Base-by-base conservation (phyloP, 2,329 filamentous ascomycete species). In the Alternaria brassicicola region DNA sequence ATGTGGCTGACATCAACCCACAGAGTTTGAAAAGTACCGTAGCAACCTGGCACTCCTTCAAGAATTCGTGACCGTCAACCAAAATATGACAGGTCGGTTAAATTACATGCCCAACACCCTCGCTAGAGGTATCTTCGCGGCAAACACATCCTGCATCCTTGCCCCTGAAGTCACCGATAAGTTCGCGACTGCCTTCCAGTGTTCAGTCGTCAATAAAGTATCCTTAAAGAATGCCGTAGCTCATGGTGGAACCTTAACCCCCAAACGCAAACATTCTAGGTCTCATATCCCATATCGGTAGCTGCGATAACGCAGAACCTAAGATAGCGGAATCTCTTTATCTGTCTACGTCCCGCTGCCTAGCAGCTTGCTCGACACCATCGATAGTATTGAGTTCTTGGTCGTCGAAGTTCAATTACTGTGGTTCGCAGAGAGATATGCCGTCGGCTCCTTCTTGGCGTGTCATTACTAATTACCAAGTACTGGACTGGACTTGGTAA, bases 211-310 rank as follows among this genome's bases (percentile, higher is more conserved):
- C 53, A 31, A 58, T 51, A 35, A 65, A 67, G 48, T 67, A 66
- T 57, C 66, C 65, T 57, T 69, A 65, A 8, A 69, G 46, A 10
- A 69, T 61, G 26, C 65, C 66, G 50, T 67, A 69, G 50, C 57
- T 61, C 61, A 69, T 67, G 36, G 66, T 63, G 42, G 67, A 69
- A 19, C 66, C 66, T 66, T n/a, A n/a, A n/a, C n/a, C n/a, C n/a
- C n/a, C n/a, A n/a, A 38, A 25, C 2, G 31, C 33, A 38, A 26
- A 23, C 7, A 35, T 35, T 23, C 21, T 31, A 6, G 17, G 26
- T 17, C 46, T 13, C 9, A n/a, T 61, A 83, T 83, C 83, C 83
- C 82, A 85, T 59, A 84, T 83, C 23, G 83, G 83, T 13, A 84
- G 66, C 64, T 85, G 82, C 26, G 82, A 70, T 13, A 84, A 61